These are phyloP conservation scores for Trypethelium eluteriae DNA, from an alignment of 495 filamentous ascomycete genomes.

Conservation along the genomic window DNA sequence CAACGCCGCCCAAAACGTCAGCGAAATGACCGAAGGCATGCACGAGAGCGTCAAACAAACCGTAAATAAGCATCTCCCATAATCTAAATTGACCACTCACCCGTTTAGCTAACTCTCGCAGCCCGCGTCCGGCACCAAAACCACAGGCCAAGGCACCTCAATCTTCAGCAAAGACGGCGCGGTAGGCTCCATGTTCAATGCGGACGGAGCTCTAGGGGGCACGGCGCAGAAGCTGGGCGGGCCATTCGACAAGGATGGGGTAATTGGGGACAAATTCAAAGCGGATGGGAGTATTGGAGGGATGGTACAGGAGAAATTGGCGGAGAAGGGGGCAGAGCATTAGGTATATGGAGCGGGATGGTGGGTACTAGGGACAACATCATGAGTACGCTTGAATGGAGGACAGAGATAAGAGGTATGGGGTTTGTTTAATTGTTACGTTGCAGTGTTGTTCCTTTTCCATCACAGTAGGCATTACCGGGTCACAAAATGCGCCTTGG, in stretches of 20 bases:
- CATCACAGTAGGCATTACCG: background rate
- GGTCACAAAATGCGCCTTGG: background rate
- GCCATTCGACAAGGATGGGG: slow-evolving; percentile 42
- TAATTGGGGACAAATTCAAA: slow-evolving; percentile 42
- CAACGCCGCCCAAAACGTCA: slow-evolving; percentile 13
- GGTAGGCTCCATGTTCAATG: slow-evolving; percentile 23
- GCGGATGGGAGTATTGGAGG: slow-evolving; percentile 37
- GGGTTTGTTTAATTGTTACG: background rate
- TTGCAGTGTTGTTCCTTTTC: background rate
- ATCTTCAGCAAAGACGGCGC: slow-evolving; percentile 16
- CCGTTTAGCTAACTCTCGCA: slow-evolving; percentile 9
- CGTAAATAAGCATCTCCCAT: background rate
- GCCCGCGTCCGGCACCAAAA: slow-evolving; percentile 20
- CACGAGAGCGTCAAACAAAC: slow-evolving; percentile 22
- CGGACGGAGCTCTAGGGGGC: slow-evolving; percentile 46
- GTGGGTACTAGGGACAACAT: background rate
- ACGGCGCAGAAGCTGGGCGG: slow-evolving; percentile 48
- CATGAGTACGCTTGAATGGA: background rate
- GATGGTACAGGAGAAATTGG: slow-evolving; percentile 40
- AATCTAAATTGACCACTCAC: background rate
- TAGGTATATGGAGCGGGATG: background rate
- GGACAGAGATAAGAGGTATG: slow-evolving; percentile 5
- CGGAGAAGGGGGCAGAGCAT: slow-evolving; percentile 13
- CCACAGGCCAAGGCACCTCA: slow-evolving; percentile 15
- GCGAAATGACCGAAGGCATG: slow-evolving; percentile 19